A percentile compares a stretch with the other conserved stretches of the same genome.
These are phyloP conservation scores for Punica granatum DNA, from an alignment of 345 rosid species.

Conservation along the genomic window DNA sequence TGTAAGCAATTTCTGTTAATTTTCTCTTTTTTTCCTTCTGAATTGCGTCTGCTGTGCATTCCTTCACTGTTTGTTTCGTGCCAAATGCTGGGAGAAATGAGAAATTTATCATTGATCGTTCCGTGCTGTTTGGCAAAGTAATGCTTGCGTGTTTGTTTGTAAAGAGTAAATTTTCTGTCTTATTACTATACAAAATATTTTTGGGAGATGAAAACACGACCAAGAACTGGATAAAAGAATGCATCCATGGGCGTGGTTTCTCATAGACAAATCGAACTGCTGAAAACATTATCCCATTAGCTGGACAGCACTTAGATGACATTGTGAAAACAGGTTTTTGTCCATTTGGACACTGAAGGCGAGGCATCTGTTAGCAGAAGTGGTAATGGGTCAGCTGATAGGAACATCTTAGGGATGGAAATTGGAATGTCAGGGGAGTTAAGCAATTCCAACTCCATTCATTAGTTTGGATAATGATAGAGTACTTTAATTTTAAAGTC, in stretches of 20 bases:
- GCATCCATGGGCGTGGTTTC: not conserved
- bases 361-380: not conserved
- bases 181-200: not conserved
- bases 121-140: not conserved
- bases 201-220: not conserved
- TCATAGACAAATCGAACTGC: not conserved
- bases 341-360: not conserved
- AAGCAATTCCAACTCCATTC: not conserved
- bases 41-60: not conserved
- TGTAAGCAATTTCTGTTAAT: constrained; percentile 35
- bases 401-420: not conserved
- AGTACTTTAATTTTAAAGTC: not conserved
- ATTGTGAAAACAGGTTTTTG: not conserved
- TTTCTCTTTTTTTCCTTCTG: not conserved
- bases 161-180: not conserved
- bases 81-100: not conserved
- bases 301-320: not conserved
- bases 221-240: not conserved
- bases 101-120: not conserved
- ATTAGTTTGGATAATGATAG: not conserved
- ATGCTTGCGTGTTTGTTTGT: not conserved
- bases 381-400: not conserved
- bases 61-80: not conserved
- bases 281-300: not conserved
- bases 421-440: not conserved